Evolutionary conservation across 805 yeast species (phyloP), one percentile per base, ranked within the genome.

Genomic region (Monosporozyma aerobia): DNA sequence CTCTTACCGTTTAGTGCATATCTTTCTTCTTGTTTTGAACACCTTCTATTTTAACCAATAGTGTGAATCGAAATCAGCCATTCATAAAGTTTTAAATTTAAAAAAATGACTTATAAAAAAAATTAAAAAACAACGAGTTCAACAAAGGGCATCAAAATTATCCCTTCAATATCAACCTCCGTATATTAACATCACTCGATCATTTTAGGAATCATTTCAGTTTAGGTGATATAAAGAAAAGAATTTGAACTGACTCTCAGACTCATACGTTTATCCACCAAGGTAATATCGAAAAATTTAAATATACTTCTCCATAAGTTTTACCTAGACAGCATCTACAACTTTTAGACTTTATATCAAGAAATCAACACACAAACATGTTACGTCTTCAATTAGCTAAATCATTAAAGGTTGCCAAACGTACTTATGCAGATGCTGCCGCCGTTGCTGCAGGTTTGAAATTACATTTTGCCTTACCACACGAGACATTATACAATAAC

Each of bases 381-480:
- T 59, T 64, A 47, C 67, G 68, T 57, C 55, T 57, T 39, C 55
- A 56, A 53, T 52, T 57, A 30, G 54, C 55, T 13, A 63, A 61
- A 8, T 50, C 52, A 45, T 29, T 44, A n/a, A 50, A 30, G 33
- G 30, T 43, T 10, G 81, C 80, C 62, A 83, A 79, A 73, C 85
- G 97, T 82, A 77, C 85, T 56, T 92, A 90, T 72, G 99, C 99
- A 64, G 72, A 66, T 53, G 95, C 30, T 19, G 35, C 86, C 59
- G 70, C 80, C 49, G 71, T 80, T 51, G 60, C 79, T 51, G 94
- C 85, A 68, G 82, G 83, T 61, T 79, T 94, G 72, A 89, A 83
- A 72, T 79, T 94, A 67, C 86, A 95, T 53, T 81, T 94, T 65
- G 92, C 97, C 54, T 80, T 90, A 64, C 99, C 99, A 60, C 90